Base-by-base conservation (phyloP, 768 basidiomycete species). In the Flagelloscypha sp. region DNA sequence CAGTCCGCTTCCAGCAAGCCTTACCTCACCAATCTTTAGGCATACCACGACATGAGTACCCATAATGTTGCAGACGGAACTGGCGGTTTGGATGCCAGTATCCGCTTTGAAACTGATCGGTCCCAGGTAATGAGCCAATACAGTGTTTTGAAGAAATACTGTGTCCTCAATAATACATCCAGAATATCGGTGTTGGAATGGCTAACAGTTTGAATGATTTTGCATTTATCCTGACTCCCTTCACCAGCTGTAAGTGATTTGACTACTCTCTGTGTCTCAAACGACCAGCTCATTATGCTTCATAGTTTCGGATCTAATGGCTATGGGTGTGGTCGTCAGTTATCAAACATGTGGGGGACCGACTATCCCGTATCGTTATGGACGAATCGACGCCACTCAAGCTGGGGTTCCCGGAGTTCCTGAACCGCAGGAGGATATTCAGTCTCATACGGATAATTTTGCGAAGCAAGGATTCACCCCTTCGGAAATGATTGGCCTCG, bases 1-100 rank as follows among this genome's bases (percentile, higher is more conserved):
- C 22, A 24, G 17, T 6, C 35, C 7, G 11, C 34, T 21, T n/a
- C n/a, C n/a, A n/a, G n/a, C n/a, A n/a, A 17, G 30, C 24, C 31
- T 10, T 21, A n/a, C 8, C 37, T 32, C 15, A 19, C 12, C 7
- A 33, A 18, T 24, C 32, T 19, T 20, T 27, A 70, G 66, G 63
- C 68, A 21, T 72, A 68, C 43, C 70, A 74, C 45, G 70, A 74
- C 49, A 62, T 65, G 56, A 58, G 68, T 15, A 67, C 70, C 6
- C 58, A 68, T 34, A 61, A 72, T 43, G 52, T 54, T 19, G 53
- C 59, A 12, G 57, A 61, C 46, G 68, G 68, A 7, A 60, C 58
- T 1, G 72, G 70, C 13, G 70, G 72, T n/a, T 27, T 74, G 36
- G 72, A 74, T 40, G 66, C 64, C 15, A 70, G 67, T 6, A 59